Evolutionary conservation across 176 grass and related monocot species (phyloP).

Genomic region (Musa schizocarpa): DNA sequence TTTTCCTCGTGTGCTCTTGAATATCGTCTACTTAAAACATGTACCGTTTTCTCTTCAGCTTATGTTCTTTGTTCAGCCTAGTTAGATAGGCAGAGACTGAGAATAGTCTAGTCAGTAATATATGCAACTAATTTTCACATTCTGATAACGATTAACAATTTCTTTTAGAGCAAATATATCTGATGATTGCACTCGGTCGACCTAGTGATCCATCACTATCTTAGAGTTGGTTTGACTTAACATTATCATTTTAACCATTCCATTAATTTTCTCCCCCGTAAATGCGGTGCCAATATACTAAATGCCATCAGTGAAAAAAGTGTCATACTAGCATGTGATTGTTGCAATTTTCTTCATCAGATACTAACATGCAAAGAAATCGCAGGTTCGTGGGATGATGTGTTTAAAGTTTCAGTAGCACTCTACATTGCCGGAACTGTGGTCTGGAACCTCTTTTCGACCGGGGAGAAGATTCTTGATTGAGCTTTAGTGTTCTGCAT

Average conservation of each 20-base stretch:
- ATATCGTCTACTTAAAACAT: too few relatives aligned
- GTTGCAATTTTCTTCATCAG: background rate
- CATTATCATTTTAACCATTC: too few relatives aligned
- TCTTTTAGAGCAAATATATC: too few relatives aligned
- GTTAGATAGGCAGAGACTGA: too few relatives aligned
- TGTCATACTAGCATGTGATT: background rate
- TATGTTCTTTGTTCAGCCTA: background rate
- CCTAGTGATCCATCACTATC: background rate
- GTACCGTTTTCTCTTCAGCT: background rate
- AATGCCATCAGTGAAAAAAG: too few relatives aligned
- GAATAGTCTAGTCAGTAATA: too few relatives aligned
- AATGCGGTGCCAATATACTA: too few relatives aligned
- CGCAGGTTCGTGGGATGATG: conserved; percentile 89
- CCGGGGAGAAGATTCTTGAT: conserved; percentile 85
- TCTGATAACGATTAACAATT: too few relatives aligned
- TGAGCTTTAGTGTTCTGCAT: conserved; percentile 28
- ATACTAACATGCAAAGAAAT: background rate
- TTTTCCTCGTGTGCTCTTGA: too few relatives aligned
- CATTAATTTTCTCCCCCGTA: too few relatives aligned
- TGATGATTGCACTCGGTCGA: background rate
- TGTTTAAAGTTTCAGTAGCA: conserved; percentile 67
- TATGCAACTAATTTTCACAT: too few relatives aligned
- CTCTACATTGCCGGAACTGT: conserved; percentile 82
- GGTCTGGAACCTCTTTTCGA: conserved; percentile 89
- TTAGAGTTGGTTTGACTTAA: too few relatives aligned